Conservation (phyloP, 169 alveolate genomes). For the Plasmodium blacklocki region DNA sequence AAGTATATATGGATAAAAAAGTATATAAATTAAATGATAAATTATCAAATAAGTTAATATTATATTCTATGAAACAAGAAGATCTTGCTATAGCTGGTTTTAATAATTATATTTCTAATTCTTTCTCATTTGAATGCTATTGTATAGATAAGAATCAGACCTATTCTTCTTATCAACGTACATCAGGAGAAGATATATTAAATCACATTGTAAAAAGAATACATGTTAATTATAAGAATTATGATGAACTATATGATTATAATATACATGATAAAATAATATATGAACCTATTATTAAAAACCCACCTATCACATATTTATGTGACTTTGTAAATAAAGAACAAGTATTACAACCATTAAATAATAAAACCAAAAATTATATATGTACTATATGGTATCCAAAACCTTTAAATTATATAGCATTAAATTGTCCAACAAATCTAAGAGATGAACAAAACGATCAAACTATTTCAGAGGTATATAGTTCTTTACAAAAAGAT, state of each 20-base stretch:
- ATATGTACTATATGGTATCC: slow-evolving; percentile 37
- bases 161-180: background rate
- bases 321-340: slow-evolving; percentile 25
- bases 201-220: slow-evolving; percentile 18
- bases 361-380: slow-evolving; percentile 15
- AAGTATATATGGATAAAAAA: slow-evolving; percentile 18
- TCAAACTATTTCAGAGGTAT: slow-evolving; percentile 12
- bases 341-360: slow-evolving; percentile 18
- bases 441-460: slow-evolving; percentile 47
- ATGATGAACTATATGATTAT: slow-evolving; percentile 61
- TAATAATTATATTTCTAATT: background rate
- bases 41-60: slow-evolving; percentile 9
- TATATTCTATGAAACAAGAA: slow-evolving; percentile 18
- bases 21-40: background rate
- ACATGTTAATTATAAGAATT: slow-evolving; percentile 38
- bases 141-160: slow-evolving; percentile 17
- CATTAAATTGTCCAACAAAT: slow-evolving; percentile 39
- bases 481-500: background rate
- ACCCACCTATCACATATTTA: slow-evolving; percentile 40
- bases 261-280: background rate
- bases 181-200: no score
- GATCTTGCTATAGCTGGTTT: slow-evolving; percentile 42
- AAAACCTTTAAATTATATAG: slow-evolving; percentile 61
- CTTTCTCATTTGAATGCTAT: slow-evolving; percentile 37
- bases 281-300: background rate